Evolutionary conservation across 148 eudicot species (phyloP), one percentile per base, ranked within the genome.

Genomic region (Rhododendron molle): DNA sequence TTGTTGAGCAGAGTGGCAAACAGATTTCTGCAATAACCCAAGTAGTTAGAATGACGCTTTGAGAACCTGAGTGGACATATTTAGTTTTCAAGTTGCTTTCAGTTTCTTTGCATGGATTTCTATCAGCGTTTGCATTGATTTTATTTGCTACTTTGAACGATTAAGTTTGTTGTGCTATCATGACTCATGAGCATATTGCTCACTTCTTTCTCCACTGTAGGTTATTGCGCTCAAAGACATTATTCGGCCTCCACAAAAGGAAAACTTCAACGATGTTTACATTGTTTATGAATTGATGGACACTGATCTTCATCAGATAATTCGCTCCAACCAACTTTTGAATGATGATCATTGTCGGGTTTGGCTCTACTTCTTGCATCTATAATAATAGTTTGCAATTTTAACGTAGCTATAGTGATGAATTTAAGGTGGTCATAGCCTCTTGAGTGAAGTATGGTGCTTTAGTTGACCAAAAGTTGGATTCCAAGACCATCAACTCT

Each of bases 341-440:
- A 56, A 90, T 7, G 90, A 92, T 85, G 93, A 92, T 80, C 93
- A 92, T 82, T 92, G 92, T 76, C 91, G 88, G 92, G 93, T 91
- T 49, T 18, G 86, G 69, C 78, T 80, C 47, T 77, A 80, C 84
- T 88, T 81, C 83, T 82, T 49, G 71, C 62, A 46, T 44, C 71
- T 52, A 76, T 50, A 74, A 38, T 36, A 34, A 50, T 62, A 50
- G 7, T 50, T 84, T 74, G 18, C 46, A 32, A 13, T 50, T 84
- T 5, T 76, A 49, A 23, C 7, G 15, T 76, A 38, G 32, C 80
- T 49, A 74, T 7, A 52, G 9, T 74, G 28, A 36, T 5, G 36
- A 36, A 76, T n/a, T 52, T 84, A 2, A 38, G n/a, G 13, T 54
- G 47, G 16, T 36, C 71, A 44, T 23, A 10, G 28, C 46, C 78